Base-by-base conservation (phyloP, 805 yeast species). In the Zygotorulaspora danielsina region DNA sequence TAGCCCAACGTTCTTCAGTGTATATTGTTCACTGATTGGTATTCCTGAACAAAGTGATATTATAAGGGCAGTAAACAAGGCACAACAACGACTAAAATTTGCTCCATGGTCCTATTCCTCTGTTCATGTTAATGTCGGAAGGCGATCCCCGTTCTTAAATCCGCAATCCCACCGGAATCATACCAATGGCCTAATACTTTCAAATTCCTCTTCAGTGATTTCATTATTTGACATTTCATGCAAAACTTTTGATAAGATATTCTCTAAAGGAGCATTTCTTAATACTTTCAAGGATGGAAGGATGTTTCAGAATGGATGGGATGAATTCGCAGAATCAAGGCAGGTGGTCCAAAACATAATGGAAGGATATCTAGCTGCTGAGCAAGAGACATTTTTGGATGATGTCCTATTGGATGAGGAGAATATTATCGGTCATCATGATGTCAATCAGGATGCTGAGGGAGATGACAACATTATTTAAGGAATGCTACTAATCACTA, bases 71-170 rank as follows among this genome's bases (percentile, higher is more conserved):
- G 64, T 76, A 13, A 54, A 73, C 2, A 77, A 79, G 48, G 78
- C 84, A 0, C 81, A 81, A 46, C 76, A 76, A 37, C 62, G 90
- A 39, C 70, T 87, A 1, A 70, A 75, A 19, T 93, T 87, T 65
- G 86, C 86, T 3, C 93, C 95, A 0, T 84, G 95, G 88, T 76
- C 87, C 0, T 79, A 93, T 0, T 75, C 88, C 0, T 74, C 88
- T 6, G 73, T 88, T 5, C 93, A 87, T 54, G 68, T 88, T 0
- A 88, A 90, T 6, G 68, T 79, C 34, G 88, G 95, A 0, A 72
- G 75, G 41, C 79, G 78, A 47, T 83, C 95, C 7, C 81, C 88
- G 4, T 83, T 66, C 41, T 31, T 54, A 17, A 31, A 43, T 2
- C 30, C 43, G 6, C 38, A 43, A 9, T 32, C 42, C 3, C 43